These are phyloP conservation scores for Neoboletus magnificus DNA, from an alignment of 768 basidiomycete genomes.

Conservation along the genomic window DNA sequence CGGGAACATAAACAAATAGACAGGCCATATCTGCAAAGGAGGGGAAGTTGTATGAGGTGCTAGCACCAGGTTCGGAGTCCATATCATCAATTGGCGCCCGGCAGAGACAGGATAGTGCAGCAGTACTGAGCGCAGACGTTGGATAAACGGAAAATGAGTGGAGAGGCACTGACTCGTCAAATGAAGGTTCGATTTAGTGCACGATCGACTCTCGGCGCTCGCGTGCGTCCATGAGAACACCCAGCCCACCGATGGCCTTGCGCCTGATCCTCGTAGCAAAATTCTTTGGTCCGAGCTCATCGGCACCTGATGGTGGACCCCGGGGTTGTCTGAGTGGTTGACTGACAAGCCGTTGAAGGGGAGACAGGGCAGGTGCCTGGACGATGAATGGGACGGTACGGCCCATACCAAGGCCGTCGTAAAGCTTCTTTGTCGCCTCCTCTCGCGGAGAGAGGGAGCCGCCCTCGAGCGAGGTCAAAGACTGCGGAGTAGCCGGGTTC, in stretches of 20 bases:
- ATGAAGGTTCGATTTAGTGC: conserved; percentile 42
- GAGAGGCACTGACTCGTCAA: conserved; percentile 8
- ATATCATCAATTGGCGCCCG: conserved; percentile 12
- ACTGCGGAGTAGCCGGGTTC: conserved; percentile 76
- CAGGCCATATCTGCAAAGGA: conserved; percentile 26
- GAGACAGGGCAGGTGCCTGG: conserved; percentile 23
- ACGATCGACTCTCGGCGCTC: conserved; percentile 74
- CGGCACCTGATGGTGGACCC: conserved; percentile 82
- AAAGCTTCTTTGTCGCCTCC: conserved; percentile 81
- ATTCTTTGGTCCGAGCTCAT: conserved; percentile 85
- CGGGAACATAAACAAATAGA: conserved; percentile 21
- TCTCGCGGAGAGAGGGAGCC: conserved; percentile 78
- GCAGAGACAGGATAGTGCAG: conserved; percentile 8
- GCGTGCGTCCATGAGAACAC: conserved; percentile 75
- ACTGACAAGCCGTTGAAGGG: conserved; percentile 55
- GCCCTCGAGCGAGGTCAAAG: conserved; percentile 52
- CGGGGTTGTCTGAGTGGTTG: conserved; percentile 82
- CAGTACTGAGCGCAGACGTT: conserved; percentile 14
- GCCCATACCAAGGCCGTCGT: conserved; percentile 85
- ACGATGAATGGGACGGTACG: conserved; percentile 48
- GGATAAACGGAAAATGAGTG: conserved; percentile 19
- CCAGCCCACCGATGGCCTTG: conserved; percentile 79
- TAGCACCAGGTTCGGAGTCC: conserved; percentile 24
- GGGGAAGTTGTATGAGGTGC: conserved; percentile 21
- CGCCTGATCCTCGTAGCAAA: conserved; percentile 84